Evolutionary conservation across 805 yeast species (phyloP).

Genomic region (Hanseniaspora thailandica): DNA sequence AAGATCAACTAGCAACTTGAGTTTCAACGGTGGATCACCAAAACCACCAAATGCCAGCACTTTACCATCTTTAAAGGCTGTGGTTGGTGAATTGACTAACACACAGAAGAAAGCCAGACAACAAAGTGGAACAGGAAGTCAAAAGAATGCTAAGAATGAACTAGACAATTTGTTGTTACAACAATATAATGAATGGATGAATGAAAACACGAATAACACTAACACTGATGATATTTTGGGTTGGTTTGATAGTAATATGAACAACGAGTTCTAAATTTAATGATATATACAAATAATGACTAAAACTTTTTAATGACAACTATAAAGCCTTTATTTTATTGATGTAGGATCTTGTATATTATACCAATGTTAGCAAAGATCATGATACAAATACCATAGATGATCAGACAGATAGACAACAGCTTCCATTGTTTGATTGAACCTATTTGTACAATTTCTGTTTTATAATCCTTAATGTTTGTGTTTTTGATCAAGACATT

Average conservation of each 20-base stretch:
- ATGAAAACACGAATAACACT: conserved; percentile 38
- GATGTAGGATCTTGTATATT: conserved; percentile 6
- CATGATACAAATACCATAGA: conserved; percentile 1
- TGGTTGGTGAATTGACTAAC: background rate
- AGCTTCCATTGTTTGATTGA: conserved; percentile 2
- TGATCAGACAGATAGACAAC: background rate
- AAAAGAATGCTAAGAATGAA: conserved; percentile 17
- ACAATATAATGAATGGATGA: conserved; percentile 78
- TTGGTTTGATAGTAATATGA: conserved; percentile 80
- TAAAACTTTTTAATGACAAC: background rate
- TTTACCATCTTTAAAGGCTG: conserved; percentile 3
- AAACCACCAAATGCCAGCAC: background rate
- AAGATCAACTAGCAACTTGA: background rate
- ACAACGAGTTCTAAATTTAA: conserved; percentile 40
- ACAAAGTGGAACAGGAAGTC: conserved; percentile 4
- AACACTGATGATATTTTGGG: conserved; percentile 72
- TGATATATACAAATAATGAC: background rate
- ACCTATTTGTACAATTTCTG: background rate
- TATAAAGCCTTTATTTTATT: background rate
- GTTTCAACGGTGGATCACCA: background rate
- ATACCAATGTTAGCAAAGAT: conserved; percentile 9
- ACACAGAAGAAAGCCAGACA: conserved; percentile 1
- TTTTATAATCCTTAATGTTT: background rate
- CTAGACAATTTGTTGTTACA: conserved; percentile 60
- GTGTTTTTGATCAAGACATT: background rate